These are phyloP conservation scores for Alloteropsis angusta DNA, from an alignment of 202 grass and related monocot genomes.

Conservation along the genomic window DNA sequence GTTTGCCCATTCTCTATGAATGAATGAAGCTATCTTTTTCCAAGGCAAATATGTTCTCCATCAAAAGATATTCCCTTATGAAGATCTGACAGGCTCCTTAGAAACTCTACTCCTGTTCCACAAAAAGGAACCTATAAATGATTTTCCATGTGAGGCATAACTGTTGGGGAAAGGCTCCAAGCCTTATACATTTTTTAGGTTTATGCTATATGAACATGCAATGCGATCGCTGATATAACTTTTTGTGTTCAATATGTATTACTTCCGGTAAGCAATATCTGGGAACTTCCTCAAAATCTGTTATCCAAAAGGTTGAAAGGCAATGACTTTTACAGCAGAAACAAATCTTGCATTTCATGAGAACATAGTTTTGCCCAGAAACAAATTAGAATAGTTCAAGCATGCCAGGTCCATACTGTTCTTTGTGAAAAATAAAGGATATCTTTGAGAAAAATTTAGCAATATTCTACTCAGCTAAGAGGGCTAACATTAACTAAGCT, in stretches of 20 bases:
- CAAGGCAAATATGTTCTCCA: background rate
- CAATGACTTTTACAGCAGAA: constrained; percentile 3
- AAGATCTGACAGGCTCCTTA: constrained; percentile 1
- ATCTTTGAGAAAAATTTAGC: constrained; percentile 1
- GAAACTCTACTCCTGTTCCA: background rate
- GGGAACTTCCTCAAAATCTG: constrained; percentile 8
- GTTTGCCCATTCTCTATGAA: constrained; percentile 3
- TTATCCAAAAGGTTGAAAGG: constrained; percentile 12
- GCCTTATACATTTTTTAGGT: background rate
- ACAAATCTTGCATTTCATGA: background rate
- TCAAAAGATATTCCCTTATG: constrained; percentile 2
- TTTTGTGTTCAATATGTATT: background rate
- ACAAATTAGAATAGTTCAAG: background rate
- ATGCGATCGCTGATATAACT: background rate
- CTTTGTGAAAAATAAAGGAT: background rate
- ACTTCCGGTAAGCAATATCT: background rate
- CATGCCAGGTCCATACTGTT: background rate
- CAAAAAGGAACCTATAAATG: background rate
- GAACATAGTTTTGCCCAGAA: background rate
- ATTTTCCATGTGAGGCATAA: background rate
- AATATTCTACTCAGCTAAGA: background rate
- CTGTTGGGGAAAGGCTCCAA: background rate
- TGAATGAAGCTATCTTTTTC: background rate
- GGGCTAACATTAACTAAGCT: background rate
- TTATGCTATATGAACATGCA: background rate